Evolutionary conservation across 805 yeast species (phyloP).

Genomic region (Pichia californica): DNA sequence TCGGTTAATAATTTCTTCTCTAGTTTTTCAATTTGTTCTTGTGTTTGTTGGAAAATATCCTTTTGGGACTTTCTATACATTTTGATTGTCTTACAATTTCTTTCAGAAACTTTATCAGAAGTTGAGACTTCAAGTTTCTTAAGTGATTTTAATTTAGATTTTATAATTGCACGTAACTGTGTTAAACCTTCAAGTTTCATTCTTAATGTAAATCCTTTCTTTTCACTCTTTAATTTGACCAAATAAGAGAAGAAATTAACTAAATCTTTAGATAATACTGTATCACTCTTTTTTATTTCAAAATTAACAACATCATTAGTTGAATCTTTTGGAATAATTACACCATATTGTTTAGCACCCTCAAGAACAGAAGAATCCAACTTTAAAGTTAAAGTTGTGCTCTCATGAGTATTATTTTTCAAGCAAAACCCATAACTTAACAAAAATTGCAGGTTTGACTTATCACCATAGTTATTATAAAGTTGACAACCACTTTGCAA

Average conservation of each 20-base stretch:
- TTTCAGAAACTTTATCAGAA: slow-evolving; percentile 16
- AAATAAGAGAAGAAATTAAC: slow-evolving; percentile 49
- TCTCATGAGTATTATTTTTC: slow-evolving; percentile 45
- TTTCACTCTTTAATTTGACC: slow-evolving; percentile 45
- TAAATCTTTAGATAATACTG: slow-evolving; percentile 37
- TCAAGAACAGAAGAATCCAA: slow-evolving; percentile 31
- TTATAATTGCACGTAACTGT: slow-evolving; percentile 45
- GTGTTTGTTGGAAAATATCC: slow-evolving; percentile 36
- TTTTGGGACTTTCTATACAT: slow-evolving; percentile 46
- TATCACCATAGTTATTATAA: slow-evolving; percentile 77
- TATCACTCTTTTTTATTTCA: slow-evolving; percentile 20
- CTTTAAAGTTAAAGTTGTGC: slow-evolving; percentile 54
- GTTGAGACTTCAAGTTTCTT: slow-evolving; percentile 28
- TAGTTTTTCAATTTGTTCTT: slow-evolving; percentile 37
- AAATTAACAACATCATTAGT: slow-evolving; percentile 34
- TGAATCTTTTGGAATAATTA: slow-evolving; percentile 36
- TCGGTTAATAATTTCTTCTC: slow-evolving; percentile 42
- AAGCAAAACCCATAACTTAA: slow-evolving; percentile 75
- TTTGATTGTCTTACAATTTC: slow-evolving; percentile 31
- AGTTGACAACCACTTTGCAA: slow-evolving; percentile 49
- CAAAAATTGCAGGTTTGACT: slow-evolving; percentile 57
- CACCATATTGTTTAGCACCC: slow-evolving; percentile 31
- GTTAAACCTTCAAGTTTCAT: slow-evolving; percentile 56
- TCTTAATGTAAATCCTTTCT: slow-evolving; percentile 37
- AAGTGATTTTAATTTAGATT: slow-evolving; percentile 39